These are phyloP conservation scores for Aleurites moluccanus DNA, from an alignment of 441 rosid genomes.

Conservation along the genomic window DNA sequence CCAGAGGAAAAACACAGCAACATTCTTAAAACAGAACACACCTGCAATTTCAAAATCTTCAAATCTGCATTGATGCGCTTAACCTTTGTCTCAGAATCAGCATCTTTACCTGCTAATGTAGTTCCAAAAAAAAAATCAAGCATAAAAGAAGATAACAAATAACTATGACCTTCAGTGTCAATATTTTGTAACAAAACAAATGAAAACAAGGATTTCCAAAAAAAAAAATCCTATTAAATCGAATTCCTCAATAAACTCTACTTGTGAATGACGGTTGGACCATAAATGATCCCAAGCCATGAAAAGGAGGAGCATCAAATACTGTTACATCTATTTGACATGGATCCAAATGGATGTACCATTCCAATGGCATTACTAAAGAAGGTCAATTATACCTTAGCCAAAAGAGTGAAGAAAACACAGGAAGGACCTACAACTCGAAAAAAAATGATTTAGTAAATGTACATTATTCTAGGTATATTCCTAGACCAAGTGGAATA, in stretches of 20 bases:
- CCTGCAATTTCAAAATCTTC: conserved; percentile 90
- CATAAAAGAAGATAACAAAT: not conserved
- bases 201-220: not conserved
- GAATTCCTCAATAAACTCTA: not conserved
- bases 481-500: not conserved
- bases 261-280: not conserved
- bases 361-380: not conserved
- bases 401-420: not conserved
- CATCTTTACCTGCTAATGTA: conserved; percentile 41
- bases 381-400: not conserved
- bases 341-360: not conserved
- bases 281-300: not conserved
- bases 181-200: not conserved
- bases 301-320: not conserved
- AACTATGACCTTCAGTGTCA: not conserved
- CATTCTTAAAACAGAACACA: conserved; percentile 20
- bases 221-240: conserved; percentile 1
- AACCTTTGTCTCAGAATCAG: conserved; percentile 48
- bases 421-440: not conserved
- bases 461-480: not conserved
- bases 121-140: not conserved
- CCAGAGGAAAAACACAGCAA: conserved; percentile 4
- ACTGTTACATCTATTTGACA: not conserved
- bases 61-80: conserved; percentile 85
- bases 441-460: not conserved